These are phyloP conservation scores for Periconia macrospinosa DNA, from an alignment of 2,329 filamentous ascomycete species.

Conservation along the genomic window DNA sequence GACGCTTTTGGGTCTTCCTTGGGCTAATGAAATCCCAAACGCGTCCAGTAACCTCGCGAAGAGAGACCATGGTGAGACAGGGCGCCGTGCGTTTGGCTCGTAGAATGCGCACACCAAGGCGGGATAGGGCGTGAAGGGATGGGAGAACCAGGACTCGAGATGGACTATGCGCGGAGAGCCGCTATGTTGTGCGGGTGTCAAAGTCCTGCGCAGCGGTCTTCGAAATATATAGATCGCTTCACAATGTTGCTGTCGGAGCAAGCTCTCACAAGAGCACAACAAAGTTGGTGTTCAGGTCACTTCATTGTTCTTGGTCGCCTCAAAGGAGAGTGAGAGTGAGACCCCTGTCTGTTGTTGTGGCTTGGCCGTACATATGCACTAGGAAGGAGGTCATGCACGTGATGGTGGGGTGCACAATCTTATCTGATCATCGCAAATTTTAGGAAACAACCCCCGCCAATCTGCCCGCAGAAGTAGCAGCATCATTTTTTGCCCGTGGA, in stretches of 20 bases:
- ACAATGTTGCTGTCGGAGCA: neutral
- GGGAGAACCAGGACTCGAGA: neutral
- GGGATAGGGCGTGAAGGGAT: neutral
- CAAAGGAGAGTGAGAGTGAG: neutral
- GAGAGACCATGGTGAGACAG: slow-evolving; percentile 28
- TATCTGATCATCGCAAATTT: slow-evolving; percentile 28
- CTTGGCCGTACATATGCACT: neutral
- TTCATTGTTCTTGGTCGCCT: neutral
- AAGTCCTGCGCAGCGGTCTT: neutral
- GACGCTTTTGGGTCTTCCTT: slow-evolving; percentile 40
- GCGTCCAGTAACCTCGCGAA: slow-evolving; percentile 36
- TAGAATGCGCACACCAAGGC: neutral
- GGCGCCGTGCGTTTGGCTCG: too few species aligned
- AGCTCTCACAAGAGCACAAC: neutral
- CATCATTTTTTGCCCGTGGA: neutral
- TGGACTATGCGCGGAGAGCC: neutral
- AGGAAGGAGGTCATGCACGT: slow-evolving; percentile 6
- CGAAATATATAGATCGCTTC: neutral
- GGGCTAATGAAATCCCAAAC: slow-evolving; percentile 50
- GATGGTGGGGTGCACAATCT: slow-evolving; percentile 17
- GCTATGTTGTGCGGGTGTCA: neutral
- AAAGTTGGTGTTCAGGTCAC: neutral
- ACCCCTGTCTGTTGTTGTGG: slow-evolving; percentile 1
- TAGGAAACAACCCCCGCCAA: slow-evolving; percentile 15
- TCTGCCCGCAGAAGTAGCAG: neutral